Conservation (phyloP, 768 basidiomycete species). For the Kondoa subrosea region DNA sequence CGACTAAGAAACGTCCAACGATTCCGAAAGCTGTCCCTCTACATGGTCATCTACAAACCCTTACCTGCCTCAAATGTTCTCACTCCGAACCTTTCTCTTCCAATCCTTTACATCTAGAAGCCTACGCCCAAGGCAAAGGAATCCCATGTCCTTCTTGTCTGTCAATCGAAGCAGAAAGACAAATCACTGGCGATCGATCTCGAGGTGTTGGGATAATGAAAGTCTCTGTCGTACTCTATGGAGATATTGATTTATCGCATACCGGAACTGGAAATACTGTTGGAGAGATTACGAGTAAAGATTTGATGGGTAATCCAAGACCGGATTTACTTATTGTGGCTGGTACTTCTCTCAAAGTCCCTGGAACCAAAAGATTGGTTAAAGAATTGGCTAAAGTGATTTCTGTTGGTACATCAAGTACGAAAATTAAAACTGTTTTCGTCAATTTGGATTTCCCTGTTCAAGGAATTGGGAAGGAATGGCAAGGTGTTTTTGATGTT, state of each 20-base stretch:
- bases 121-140: conserved; percentile 46
- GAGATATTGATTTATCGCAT: conserved; percentile 54
- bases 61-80: conserved; percentile 68
- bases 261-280: conserved; percentile 56
- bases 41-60: conserved; percentile 62
- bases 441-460: conserved; percentile 74
- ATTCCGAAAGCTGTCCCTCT: conserved; percentile 72
- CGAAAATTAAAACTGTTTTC: conserved; percentile 43
- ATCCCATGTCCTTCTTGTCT: conserved; percentile 67
- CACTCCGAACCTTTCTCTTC: conserved; percentile 47
- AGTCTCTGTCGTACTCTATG: conserved; percentile 78
- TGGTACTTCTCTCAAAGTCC: conserved; percentile 73
- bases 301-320: conserved; percentile 51
- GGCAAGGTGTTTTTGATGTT: conserved; percentile 76
- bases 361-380: conserved; percentile 80
- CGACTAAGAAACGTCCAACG: conserved; percentile 8
- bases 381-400: conserved; percentile 50
- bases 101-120: conserved; percentile 37
- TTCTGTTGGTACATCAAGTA: conserved; percentile 29
- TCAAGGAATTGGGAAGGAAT: conserved; percentile 69
- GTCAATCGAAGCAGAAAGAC: conserved; percentile 49
- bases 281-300: conserved; percentile 63
- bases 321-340: conserved; percentile 77
- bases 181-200: conserved; percentile 57
- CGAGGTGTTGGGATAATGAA: conserved; percentile 63